These are phyloP conservation scores for Kodamaea kaohsiungensis DNA, from an alignment of 805 yeast genomes.

Conservation along the genomic window DNA sequence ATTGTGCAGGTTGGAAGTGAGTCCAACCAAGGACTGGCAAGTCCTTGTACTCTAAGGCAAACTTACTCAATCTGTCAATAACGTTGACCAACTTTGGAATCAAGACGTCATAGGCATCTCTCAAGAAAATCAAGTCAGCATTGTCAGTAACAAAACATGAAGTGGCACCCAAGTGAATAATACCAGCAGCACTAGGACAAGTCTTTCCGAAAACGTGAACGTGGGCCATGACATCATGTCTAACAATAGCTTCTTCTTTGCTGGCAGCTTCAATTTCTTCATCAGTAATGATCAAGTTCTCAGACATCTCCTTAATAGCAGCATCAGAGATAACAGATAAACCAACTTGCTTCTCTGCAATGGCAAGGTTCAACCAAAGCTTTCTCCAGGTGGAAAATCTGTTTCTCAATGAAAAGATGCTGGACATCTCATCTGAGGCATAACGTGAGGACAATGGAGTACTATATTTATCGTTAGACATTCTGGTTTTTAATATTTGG, in stretches of 20 bases:
- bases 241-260: slow-evolving; percentile 93
- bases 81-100: slow-evolving; percentile 96
- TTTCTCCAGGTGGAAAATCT: slow-evolving; percentile 98
- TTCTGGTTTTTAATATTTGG: slow-evolving; percentile 12
- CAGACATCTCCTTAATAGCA: slow-evolving; percentile 84
- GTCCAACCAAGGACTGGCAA: slow-evolving; percentile 98
- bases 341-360: slow-evolving; percentile 93
- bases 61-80: slow-evolving; percentile 82
- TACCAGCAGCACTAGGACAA: slow-evolving; percentile 96
- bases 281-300: slow-evolving; percentile 81
- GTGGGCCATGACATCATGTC: slow-evolving; percentile 99
- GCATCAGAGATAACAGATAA: slow-evolving; percentile 81
- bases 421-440: slow-evolving; percentile 97
- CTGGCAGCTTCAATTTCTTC: slow-evolving; percentile 89
- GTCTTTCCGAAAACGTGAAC: slow-evolving; percentile 93
- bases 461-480: slow-evolving; percentile 71
- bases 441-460: slow-evolving; percentile 96
- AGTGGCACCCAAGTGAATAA: slow-evolving; percentile 97
- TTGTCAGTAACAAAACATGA: slow-evolving; percentile 97
- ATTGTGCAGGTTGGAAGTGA: slow-evolving; percentile 99
- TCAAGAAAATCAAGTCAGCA: slow-evolving; percentile 93
- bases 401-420: slow-evolving; percentile 86
- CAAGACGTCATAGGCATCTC: slow-evolving; percentile 92
- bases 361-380: slow-evolving; percentile 92
- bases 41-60: slow-evolving; percentile 91